Evolutionary conservation across 352 stramenopile genomes (phyloP).

Genomic region (Globisporangium okanoganense): DNA sequence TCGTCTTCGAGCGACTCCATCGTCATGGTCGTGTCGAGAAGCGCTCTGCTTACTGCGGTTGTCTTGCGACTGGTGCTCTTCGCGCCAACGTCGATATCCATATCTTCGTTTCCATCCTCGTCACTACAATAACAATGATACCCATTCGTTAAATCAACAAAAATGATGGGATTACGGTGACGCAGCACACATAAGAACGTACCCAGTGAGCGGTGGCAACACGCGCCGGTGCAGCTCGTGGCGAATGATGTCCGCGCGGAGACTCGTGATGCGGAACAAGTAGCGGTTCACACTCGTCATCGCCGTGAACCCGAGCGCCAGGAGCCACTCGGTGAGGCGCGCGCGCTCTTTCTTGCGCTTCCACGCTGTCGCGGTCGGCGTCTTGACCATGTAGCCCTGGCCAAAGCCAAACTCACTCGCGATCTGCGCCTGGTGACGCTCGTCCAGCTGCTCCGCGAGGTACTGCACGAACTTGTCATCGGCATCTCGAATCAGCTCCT

Average conservation of each 20-base stretch:
- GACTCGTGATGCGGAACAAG: conserved; percentile 45
- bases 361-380: conserved; percentile 26
- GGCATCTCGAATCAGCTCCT: conserved; percentile 39
- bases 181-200: neutral
- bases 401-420: conserved; percentile 46
- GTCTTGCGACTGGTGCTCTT: neutral
- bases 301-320: conserved; percentile 49
- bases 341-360: conserved; percentile 30
- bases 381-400: conserved; percentile 54
- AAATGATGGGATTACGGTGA: neutral
- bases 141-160: neutral
- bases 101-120: neutral
- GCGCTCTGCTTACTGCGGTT: neutral
- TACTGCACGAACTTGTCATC: conserved; percentile 52
- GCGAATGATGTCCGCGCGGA: conserved; percentile 59
- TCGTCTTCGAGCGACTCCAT: conserved; percentile 22
- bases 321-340: conserved; percentile 39
- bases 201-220: conserved; percentile 8
- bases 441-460: conserved; percentile 45
- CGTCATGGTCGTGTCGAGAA: conserved; percentile 6
- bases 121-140: neutral
- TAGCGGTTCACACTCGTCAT: conserved; percentile 27
- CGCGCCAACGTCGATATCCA: conserved; percentile 8
- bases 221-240: conserved; percentile 38
- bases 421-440: conserved; percentile 38